phyloP scores from a whole-genome alignment of 495 filamentous ascomycete species.

The Podospora tetraspora region DNA sequence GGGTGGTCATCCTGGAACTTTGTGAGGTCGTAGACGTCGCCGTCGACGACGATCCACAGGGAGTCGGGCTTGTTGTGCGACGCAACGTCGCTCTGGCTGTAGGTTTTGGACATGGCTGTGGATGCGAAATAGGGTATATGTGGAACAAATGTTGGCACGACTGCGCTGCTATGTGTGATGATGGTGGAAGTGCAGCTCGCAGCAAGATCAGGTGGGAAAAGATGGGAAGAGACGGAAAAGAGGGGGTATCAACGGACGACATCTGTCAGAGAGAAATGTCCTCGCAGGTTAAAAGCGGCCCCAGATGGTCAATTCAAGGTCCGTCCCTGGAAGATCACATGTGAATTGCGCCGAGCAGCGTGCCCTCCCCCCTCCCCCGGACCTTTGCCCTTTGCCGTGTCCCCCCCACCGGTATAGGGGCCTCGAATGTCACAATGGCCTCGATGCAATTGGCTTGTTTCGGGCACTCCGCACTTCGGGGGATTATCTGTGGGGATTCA shows the following conservation, averaged over 20 bases:
- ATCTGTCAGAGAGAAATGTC: neutral
- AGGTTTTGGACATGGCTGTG: constrained; percentile 78
- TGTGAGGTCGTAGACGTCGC: constrained; percentile 94
- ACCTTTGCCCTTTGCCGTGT: neutral
- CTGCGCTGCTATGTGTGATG: neutral
- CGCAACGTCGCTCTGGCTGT: constrained; percentile 77
- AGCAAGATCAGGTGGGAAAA: neutral
- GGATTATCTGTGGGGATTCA: neutral
- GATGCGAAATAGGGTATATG: neutral
- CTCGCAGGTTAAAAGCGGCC: constrained; percentile 13
- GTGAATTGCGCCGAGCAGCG: constrained; percentile 8
- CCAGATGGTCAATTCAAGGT: neutral
- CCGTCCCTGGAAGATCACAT: constrained; percentile 7
- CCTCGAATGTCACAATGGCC: neutral
- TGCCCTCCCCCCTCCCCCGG: too few relatives aligned
- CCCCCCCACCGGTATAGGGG: too few relatives aligned
- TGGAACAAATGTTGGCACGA: neutral
- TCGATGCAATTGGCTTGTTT: neutral
- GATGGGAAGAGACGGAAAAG: neutral
- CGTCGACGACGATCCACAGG: constrained; percentile 87
- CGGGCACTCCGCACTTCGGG: neutral
- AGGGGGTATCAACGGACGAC: neutral
- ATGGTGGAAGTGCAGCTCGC: neutral
- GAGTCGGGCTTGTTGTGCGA: constrained; percentile 82
- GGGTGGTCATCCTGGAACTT: constrained; percentile 93